Percentiles rank a stretch among this genome's conserved stretches.
These are phyloP conservation scores for Coelastrella sp. DNA, from an alignment of 139 green algal species.

Conservation along the genomic window DNA sequence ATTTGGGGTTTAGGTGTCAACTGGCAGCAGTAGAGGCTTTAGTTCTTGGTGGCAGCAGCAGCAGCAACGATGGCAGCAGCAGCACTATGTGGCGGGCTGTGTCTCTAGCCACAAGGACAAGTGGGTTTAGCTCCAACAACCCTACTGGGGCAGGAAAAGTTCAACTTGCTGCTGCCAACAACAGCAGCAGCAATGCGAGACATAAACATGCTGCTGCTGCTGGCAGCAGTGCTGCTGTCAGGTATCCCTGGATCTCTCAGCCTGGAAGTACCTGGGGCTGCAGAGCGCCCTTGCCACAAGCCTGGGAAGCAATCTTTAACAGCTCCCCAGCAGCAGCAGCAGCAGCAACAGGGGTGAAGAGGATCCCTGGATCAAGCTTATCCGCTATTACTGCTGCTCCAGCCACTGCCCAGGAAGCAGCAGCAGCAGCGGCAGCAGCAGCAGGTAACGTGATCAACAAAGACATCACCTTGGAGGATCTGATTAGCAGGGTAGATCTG, in stretches of 20 bases:
- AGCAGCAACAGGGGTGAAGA: neutral
- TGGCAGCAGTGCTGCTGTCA: neutral
- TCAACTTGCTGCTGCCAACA: neutral
- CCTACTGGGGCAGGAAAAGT: too few relatives aligned
- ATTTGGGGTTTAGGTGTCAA: slow-evolving; percentile 9
- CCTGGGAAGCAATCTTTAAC: neutral
- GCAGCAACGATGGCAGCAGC: neutral
- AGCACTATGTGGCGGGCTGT: neutral
- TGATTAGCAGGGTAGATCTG: neutral
- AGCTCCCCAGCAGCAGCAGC: neutral
- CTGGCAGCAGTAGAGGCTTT: neutral
- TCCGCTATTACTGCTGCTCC: neutral
- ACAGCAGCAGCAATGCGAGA: neutral
- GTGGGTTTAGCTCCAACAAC: neutral
- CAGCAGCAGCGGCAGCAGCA: neutral
- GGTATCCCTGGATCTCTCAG: neutral
- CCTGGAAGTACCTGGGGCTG: slow-evolving; percentile 8
- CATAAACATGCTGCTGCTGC: neutral
- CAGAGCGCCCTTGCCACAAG: neutral
- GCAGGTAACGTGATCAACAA: neutral
- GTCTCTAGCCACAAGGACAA: neutral
- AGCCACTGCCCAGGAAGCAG: neutral
- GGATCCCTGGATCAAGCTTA: neutral
- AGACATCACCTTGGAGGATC: neutral
- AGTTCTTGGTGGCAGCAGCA: neutral